A percentile compares a stretch with the other conserved stretches of the same genome.
These are phyloP conservation scores for Malus hybrid DNA, from an alignment of 331 rosid genomes.

Conservation along the genomic window DNA sequence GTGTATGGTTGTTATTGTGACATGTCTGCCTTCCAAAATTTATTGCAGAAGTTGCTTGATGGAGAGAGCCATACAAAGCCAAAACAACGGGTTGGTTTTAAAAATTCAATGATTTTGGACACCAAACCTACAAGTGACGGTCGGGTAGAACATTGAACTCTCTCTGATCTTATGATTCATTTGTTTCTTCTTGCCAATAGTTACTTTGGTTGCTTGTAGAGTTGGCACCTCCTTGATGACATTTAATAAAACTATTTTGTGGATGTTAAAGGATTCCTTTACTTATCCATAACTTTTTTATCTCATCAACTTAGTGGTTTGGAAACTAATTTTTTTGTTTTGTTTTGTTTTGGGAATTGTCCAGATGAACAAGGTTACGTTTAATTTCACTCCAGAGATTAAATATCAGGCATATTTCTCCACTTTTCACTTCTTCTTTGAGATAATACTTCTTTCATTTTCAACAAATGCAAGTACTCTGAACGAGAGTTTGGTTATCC, in stretches of 20 bases:
- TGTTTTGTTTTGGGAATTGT: conserved; percentile 8
- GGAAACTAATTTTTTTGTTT: not conserved
- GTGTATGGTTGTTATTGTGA: not conserved
- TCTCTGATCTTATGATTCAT: not conserved
- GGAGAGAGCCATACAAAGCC: conserved; percentile 54
- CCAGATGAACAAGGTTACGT: conserved; percentile 92
- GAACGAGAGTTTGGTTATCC: not conserved
- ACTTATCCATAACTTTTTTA: not conserved
- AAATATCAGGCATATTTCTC: conserved; percentile 67
- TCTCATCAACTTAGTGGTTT: conserved; percentile 4
- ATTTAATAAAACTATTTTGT: not conserved
- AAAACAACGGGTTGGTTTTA: conserved; percentile 80
- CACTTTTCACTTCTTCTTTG: not conserved
- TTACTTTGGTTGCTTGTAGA: not conserved
- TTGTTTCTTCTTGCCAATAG: not conserved
- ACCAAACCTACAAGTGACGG: conserved; percentile 86
- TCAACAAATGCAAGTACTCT: not conserved
- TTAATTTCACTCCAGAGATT: conserved; percentile 90
- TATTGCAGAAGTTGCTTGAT: conserved; percentile 72
- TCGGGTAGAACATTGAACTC: conserved; percentile 52
- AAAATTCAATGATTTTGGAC: conserved; percentile 86
- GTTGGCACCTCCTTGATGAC: not conserved
- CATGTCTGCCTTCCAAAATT: conserved; percentile 1
- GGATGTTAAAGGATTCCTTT: not conserved
- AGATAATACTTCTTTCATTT: not conserved